These are phyloP conservation scores for Rhazya stricta DNA, from an alignment of 257 asterid species.

Conservation along the genomic window DNA sequence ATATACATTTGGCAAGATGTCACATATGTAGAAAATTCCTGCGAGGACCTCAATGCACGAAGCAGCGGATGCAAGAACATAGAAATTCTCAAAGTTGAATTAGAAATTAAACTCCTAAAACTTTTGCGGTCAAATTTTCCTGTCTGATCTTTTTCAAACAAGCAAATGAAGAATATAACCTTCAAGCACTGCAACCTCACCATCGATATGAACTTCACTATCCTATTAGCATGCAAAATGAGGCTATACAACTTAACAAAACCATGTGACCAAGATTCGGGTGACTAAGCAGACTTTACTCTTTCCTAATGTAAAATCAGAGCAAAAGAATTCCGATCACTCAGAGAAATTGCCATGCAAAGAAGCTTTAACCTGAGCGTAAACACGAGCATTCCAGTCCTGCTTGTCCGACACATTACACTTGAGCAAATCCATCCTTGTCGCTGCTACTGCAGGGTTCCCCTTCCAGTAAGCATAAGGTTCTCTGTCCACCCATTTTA, in stretches of 20 bases:
- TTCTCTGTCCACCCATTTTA: conserved; percentile 65
- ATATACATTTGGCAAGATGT: not conserved
- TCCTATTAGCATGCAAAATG: not conserved
- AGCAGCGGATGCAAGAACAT: not conserved
- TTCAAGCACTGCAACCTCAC: not conserved
- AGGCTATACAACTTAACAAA: no score
- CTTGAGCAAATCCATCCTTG: conserved; percentile 65
- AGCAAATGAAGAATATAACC: not conserved
- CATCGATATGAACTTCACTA: not conserved
- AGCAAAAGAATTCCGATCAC: not conserved
- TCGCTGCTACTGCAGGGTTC: conserved; percentile 44
- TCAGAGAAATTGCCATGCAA: not conserved
- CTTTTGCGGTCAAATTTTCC: not conserved
- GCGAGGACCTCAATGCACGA: not conserved
- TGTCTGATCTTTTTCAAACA: not conserved
- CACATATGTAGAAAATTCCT: not conserved
- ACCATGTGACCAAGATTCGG: not conserved
- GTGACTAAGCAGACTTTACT: not conserved
- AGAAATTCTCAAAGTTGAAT: not conserved
- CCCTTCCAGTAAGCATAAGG: conserved; percentile 93
- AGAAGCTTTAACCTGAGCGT: conserved; percentile 48
- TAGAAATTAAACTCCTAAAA: not conserved
- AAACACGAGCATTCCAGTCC: conserved; percentile 87
- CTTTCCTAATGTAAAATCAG: not conserved
- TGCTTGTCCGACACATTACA: conserved; percentile 64